Conservation (phyloP, 805 yeast species). For the Pichia insulana region DNA sequence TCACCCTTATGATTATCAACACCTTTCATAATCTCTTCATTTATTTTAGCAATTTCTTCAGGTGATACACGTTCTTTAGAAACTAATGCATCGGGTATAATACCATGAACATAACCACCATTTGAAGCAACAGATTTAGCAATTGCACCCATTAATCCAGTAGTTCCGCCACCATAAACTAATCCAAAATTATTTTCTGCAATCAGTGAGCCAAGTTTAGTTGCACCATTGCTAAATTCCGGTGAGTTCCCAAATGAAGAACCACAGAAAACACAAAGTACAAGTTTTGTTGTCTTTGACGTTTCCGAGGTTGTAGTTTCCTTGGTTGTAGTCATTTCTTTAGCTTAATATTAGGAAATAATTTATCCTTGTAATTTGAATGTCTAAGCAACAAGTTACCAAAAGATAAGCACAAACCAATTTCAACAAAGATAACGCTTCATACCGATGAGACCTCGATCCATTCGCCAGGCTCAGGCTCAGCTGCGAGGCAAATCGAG, state of each 20-base stretch:
- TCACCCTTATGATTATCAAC: slow-evolving; percentile 58
- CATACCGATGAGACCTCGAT: no score
- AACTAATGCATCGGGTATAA: slow-evolving; percentile 79
- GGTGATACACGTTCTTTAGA: slow-evolving; percentile 51
- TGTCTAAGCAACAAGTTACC: no score
- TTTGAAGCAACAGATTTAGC: slow-evolving; percentile 52
- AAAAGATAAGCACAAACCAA: no score
- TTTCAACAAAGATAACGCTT: no score
- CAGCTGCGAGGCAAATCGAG: no score
- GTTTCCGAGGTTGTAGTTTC: slow-evolving; percentile 20
- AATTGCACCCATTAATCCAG: slow-evolving; percentile 74
- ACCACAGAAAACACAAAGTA: slow-evolving; percentile 78
- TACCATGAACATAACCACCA: slow-evolving; percentile 70
- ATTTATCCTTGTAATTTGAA: no score
- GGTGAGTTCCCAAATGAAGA: slow-evolving; percentile 61
- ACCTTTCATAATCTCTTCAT: slow-evolving; percentile 39
- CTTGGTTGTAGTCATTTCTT: neutral
- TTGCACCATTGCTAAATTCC: slow-evolving; percentile 43
- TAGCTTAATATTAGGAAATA: no score
- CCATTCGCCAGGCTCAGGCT: no score
- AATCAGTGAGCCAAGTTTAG: slow-evolving; percentile 49
- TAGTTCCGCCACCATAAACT: slow-evolving; percentile 87
- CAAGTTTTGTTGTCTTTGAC: slow-evolving; percentile 20
- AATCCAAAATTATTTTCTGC: slow-evolving; percentile 60
- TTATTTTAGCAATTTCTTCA: slow-evolving; percentile 31